Base-by-base conservation (phyloP, 2,329 filamentous ascomycete species). In the Colletotrichum falcatum region DNA sequence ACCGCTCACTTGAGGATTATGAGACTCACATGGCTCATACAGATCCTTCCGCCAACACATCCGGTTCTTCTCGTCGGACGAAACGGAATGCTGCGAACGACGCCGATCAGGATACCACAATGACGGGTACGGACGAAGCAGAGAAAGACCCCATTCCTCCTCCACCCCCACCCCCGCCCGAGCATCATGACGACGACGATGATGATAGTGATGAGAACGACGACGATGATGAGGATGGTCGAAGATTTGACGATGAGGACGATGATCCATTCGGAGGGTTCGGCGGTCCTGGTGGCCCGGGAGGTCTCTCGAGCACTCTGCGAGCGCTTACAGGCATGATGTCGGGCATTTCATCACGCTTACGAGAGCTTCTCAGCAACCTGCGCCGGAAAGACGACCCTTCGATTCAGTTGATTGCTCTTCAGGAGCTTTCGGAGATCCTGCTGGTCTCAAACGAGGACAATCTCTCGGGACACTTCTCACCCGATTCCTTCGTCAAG, bases 381-480 rank as follows among this genome's bases (percentile, higher is more conserved):
- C 84, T 99, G 68, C 91, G 92, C 74, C 90, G 93, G 76, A 95
- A 95, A 78, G 93, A 95, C 56, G 94, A 98, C 73, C 89, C 91
- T 7, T 95, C 94, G 0, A 83, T 96, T 48, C 97, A 99, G 83
- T 86, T 97, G 74, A 94, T 98, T 77, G 96, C 95, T 35, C 84
- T 99, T 37, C 94, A 97, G 80, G 95, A 98, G 75, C 86, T 99
- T 8, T 97, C 95, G 0, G 95, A 99, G 80, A 91, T 98, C 64
- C 85, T 99, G 6, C 86, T 99, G 37, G 93, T 99, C 46, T 97
- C 95, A 14, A 98, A 96, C 74, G 96, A 99, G 81, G 96, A 99
- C 78, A 98, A 97, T 74, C 87, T 99, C 14, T 94, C 95, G 1
- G 96, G 96, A 5, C 94, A 98, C 77, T 98, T 99, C 79, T 94